Evolutionary conservation across 2,329 filamentous ascomycete species (phyloP), one percentile per base, ranked within the genome.

Genomic region (Scortechinia acanthostroma): DNA sequence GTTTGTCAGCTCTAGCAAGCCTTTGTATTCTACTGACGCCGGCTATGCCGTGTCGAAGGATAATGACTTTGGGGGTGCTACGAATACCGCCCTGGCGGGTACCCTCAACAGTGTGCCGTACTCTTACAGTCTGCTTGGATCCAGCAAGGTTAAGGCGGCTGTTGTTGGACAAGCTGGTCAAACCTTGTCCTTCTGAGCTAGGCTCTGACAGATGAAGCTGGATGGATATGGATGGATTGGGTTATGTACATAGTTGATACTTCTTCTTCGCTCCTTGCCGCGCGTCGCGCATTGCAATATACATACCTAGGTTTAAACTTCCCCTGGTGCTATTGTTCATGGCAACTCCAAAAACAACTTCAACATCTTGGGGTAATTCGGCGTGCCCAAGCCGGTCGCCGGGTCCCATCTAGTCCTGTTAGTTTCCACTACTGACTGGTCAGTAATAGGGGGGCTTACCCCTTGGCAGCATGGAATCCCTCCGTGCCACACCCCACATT

Each of bases 1-100:
- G 51, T 78, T 77, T 53, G 63, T 63, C 40, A 68, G 62, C 35
- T 62, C 64, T n/a, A 65, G 64, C 51, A 60, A 59, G 50, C 51
- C 65, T 25, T 57, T 58, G 21, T 62, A 65, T 50, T 65, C 65
- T 20, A 52, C 54, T 4, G 55, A 61, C 21, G 48, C 43, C 2
- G 58, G 58, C 13, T 59, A 55, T 42, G 58, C 58, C 21, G 55
- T 61, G 10, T 45, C 53, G 4, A 51, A 47, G 1, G 55, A 57
- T 43, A 61, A 61, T 44, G 57, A 60, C 51, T 60, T 60, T 35
- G 58, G 62, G 19, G 57, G 52, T 44, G 52, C 54, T 4, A 53
- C 54, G 14, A 61, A 62, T 46, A 48, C 55, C 21, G 67, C 66
- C n/a, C 57, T 55, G 14, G 47, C 57, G 48, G 56, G 58, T 21